Base-by-base conservation (phyloP, 2,329 filamentous ascomycete species). In the Phaeosphaeria sp. region DNA sequence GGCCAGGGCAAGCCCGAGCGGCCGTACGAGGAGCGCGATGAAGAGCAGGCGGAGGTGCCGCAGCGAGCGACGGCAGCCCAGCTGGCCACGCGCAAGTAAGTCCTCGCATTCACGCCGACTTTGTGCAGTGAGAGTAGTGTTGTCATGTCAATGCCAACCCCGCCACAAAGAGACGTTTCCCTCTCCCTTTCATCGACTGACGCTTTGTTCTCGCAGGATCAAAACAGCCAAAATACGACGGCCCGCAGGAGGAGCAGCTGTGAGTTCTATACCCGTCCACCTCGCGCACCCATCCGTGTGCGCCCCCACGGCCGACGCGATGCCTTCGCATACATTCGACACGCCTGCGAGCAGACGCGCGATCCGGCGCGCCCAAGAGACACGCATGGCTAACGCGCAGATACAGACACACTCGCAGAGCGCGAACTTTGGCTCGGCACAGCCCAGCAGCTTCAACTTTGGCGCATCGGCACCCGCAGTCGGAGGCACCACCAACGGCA, bases 41-140 rank as follows among this genome's bases (percentile, higher is more conserved):
- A 75, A 25, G 74, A 75, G 49, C 76, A 76, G 25, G 78, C 77
- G 47, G 82, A 84, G 2, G 75, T 77, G 64, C 79, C 80, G 24
- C 78, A 80, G 65, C 79, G 78, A 73, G 83, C 84, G 33, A 85
- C 83, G 25, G 83, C 83, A 40, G 83, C 83, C 40, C 83, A 86
- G 73, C 50, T 85, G 74, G 83, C 84, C 30, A 76, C 73, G 58
- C 80, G 84, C 76, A 85, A 81, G 84, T 86, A 77, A 80, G 84
- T 85, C 47, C 60, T 65, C 52, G 39, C 52, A 43, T 51, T 55
- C 36, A 24, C 53, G 25, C 25, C 33, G 45, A 53, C 24, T 15
- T 39, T 49, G 30, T 40, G 30, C 15, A 30, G 20, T 9, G 27
- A 20, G 18, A 13, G 24, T 25, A 25, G 15, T 33, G 27, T 13